Evolutionary conservation across 2,329 filamentous ascomycete genomes (phyloP).

Genomic region (Fusarium sp.): DNA sequence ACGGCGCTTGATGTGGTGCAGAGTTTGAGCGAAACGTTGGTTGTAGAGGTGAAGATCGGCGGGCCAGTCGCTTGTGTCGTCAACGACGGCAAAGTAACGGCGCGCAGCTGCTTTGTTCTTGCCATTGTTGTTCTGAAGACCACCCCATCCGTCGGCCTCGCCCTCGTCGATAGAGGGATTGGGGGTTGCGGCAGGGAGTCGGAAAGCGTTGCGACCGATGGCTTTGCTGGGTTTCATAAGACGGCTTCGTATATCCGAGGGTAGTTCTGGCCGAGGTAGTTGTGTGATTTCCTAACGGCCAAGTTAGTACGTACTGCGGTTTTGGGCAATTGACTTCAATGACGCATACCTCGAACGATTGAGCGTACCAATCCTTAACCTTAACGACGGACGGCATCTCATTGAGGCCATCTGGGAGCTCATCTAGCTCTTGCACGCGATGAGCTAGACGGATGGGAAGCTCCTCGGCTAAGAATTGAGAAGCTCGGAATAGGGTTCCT

Average conservation of each 20-base stretch:
- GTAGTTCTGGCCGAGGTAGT: slow-evolving; percentile 80
- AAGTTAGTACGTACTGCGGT: slow-evolving; percentile 20
- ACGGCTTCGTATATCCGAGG: slow-evolving; percentile 79
- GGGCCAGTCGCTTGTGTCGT: slow-evolving; percentile 90
- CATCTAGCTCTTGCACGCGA: slow-evolving; percentile 92
- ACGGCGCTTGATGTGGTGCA: slow-evolving; percentile 93
- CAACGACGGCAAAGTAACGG: slow-evolving; percentile 89
- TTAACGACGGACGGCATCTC: slow-evolving; percentile 97
- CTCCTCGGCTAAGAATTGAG: slow-evolving; percentile 98
- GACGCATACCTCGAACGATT: slow-evolving; percentile 89
- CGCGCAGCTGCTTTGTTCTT: slow-evolving; percentile 61
- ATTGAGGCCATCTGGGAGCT: slow-evolving; percentile 93
- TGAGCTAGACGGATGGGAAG: slow-evolving; percentile 96
- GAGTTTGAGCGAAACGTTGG: slow-evolving; percentile 84
- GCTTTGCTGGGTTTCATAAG: slow-evolving; percentile 75
- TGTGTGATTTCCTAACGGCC: slow-evolving; percentile 84
- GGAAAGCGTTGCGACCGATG: slow-evolving; percentile 67
- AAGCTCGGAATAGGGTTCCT: slow-evolving; percentile 97
- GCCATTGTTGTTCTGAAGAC: slow-evolving; percentile 56
- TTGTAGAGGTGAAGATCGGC: slow-evolving; percentile 96
- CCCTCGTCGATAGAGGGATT: slow-evolving; percentile 91
- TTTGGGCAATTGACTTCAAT: not conserved
- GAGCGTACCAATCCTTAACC: slow-evolving; percentile 98
- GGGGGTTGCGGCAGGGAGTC: slow-evolving; percentile 83
- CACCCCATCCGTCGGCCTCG: slow-evolving; percentile 75